A percentile compares a stretch with the other conserved stretches of the same genome.
Conservation (phyloP, 352 stramenopile species). For the Globisporangium viniferum region DNA sequence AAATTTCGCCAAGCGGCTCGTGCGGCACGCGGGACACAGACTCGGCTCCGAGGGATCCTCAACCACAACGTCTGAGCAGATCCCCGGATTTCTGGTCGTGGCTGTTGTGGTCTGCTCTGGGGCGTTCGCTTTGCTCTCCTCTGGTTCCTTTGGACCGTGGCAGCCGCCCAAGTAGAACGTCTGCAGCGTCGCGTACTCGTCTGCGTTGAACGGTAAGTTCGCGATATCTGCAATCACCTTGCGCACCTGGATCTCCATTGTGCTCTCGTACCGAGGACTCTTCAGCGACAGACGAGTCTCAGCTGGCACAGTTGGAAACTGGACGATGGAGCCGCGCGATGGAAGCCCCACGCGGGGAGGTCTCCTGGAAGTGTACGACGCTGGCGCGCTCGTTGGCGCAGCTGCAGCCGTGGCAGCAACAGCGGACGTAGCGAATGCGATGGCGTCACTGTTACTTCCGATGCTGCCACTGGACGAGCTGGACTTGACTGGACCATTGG, state of each 20-base stretch:
- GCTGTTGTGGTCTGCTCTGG: background rate
- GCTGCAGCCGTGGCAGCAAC: background rate
- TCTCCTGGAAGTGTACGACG: slow-evolving; percentile 3
- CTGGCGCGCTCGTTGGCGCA: slow-evolving; percentile 7
- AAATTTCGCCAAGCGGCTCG: slow-evolving; percentile 57
- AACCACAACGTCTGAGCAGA: slow-evolving; percentile 19
- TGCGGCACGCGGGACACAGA: slow-evolving; percentile 34
- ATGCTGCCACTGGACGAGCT: slow-evolving; percentile 47
- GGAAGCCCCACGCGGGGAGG: slow-evolving; percentile 40
- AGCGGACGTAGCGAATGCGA: slow-evolving; percentile 22
- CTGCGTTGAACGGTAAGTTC: slow-evolving; percentile 57
- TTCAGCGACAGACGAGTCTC: slow-evolving; percentile 62
- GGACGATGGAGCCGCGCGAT: slow-evolving; percentile 37
- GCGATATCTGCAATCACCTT: slow-evolving; percentile 66
- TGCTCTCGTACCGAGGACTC: slow-evolving; percentile 67
- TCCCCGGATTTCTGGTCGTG: background rate
- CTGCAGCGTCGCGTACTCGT: slow-evolving; percentile 62
- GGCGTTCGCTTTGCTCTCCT: background rate
- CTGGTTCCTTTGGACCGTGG: slow-evolving; percentile 28
- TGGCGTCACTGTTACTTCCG: slow-evolving; percentile 34
- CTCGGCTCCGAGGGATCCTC: slow-evolving; percentile 26
- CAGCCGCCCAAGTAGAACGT: slow-evolving; percentile 61
- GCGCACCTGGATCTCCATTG: slow-evolving; percentile 67
- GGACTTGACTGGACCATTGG: slow-evolving; percentile 33
- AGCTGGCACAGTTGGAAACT: slow-evolving; percentile 24